Evolutionary conservation across 371 early-diverging fungal genomes (phyloP).

Genomic region (Synchytrium microbalum): DNA sequence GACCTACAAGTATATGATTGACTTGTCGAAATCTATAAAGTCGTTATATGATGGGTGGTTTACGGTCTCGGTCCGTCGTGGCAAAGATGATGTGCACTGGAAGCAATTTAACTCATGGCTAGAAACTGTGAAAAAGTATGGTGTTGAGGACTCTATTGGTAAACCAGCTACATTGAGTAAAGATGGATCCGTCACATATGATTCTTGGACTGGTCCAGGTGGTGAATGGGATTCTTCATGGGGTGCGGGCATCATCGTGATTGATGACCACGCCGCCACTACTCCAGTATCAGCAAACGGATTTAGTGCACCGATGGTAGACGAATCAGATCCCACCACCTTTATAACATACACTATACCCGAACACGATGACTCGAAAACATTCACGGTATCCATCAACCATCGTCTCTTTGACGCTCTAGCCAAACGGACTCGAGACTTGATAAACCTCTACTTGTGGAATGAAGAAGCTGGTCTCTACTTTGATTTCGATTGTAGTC

Average conservation of each 20-base stretch:
- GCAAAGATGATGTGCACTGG: constrained; percentile 23
- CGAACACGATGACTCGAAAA: background rate
- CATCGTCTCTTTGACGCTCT: constrained; percentile 25
- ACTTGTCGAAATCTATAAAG: constrained; percentile 66
- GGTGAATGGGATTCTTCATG: constrained; percentile 37
- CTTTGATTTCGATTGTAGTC: constrained; percentile 73
- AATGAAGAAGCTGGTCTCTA: constrained; percentile 63
- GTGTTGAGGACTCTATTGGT: constrained; percentile 15
- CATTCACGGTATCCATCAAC: constrained; percentile 18
- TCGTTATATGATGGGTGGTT: constrained; percentile 29
- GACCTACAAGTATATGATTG: constrained; percentile 90
- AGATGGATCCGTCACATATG: constrained; percentile 16
- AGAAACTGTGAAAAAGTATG: constrained; percentile 17
- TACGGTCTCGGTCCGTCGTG: constrained; percentile 30
- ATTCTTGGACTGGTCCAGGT: constrained; percentile 30
- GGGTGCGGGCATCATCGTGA: constrained; percentile 37
- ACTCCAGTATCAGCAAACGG: constrained; percentile 1
- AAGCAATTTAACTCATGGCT: constrained; percentile 42
- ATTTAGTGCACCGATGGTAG: constrained; percentile 10
- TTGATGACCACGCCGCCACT: constrained; percentile 18
- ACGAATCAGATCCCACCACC: background rate
- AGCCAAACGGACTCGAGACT: constrained; percentile 21
- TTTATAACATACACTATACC: background rate
- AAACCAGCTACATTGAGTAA: background rate
- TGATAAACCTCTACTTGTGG: constrained; percentile 69